These are phyloP conservation scores for Nothophytophthora sp. DNA, from an alignment of 352 stramenopile species.

Conservation along the genomic window DNA sequence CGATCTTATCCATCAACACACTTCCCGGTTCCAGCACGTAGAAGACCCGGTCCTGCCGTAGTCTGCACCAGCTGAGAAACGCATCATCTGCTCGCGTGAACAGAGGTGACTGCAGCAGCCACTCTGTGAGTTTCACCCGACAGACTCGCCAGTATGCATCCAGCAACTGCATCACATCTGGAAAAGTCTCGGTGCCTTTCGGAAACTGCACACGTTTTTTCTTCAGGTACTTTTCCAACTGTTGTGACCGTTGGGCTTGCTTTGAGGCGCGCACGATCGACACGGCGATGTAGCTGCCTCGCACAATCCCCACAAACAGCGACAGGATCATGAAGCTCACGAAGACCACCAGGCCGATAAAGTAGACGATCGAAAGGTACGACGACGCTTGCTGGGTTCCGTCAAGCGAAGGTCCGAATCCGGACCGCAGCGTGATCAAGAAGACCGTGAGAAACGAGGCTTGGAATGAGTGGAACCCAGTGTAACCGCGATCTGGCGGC, in stretches of 20 bases:
- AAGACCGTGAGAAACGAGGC: conserved; percentile 83
- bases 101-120: conserved; percentile 43
- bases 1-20: conserved; percentile 50
- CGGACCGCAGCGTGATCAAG: conserved; percentile 71
- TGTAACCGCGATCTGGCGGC: conserved; percentile 73
- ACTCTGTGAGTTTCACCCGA: conserved; percentile 13
- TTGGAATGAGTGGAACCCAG: conserved; percentile 84
- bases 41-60: conserved; percentile 66
- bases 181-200: conserved; percentile 53
- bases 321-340: conserved; percentile 87
- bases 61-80: conserved; percentile 56
- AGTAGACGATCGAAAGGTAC: conserved; percentile 79
- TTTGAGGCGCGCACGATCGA: conserved; percentile 44
- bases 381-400: conserved; percentile 71
- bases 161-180: conserved; percentile 54
- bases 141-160: conserved; percentile 37
- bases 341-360: conserved; percentile 80
- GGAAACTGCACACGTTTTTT: conserved; percentile 61
- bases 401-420: conserved; percentile 77
- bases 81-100: conserved; percentile 60
- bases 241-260: conserved; percentile 26
- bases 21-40: conserved; percentile 59
- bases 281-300: conserved; percentile 74
- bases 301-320: conserved; percentile 84
- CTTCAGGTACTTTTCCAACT: conserved; percentile 41